A percentile compares a stretch with the other conserved stretches of the same genome.
Conservation (phyloP, 1,284 basidiomycete genomes). For the Ganoderma sp. region DNA sequence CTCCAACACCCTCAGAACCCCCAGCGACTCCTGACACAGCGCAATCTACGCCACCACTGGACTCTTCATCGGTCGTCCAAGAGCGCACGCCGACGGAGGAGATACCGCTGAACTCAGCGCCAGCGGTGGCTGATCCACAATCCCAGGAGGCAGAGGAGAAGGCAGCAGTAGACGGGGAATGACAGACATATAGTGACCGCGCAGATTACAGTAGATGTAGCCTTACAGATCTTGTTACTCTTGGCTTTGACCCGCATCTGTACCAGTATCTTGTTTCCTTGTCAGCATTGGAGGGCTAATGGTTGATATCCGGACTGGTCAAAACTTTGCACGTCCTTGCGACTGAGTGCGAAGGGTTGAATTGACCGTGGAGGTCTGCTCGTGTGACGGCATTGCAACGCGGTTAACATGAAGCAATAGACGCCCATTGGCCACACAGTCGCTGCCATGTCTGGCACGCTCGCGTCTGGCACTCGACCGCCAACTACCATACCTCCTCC, state of each 20-base stretch:
- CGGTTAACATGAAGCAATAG: neutral
- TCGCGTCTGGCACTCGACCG: neutral
- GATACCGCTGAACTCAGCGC: neutral
- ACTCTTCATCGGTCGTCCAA: neutral
- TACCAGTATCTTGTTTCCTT: constrained; percentile 29
- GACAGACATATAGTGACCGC: constrained; percentile 11
- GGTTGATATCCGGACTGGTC: neutral
- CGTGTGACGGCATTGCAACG: neutral
- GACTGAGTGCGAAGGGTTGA: neutral
- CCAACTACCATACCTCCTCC: constrained; percentile 6
- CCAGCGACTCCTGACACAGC: neutral
- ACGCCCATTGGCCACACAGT: neutral
- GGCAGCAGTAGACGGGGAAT: constrained; percentile 16
- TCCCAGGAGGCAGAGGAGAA: constrained; percentile 20
- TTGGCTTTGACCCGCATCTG: constrained; percentile 33
- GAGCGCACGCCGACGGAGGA: constrained; percentile 13
- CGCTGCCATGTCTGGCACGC: neutral
- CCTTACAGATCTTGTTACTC: constrained; percentile 34
- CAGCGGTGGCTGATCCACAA: constrained; percentile 14
- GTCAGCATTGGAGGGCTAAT: constrained; percentile 17
- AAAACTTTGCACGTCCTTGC: neutral
- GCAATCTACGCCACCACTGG: constrained; percentile 2
- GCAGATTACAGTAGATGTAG: constrained; percentile 34
- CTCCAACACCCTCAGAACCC: neutral
- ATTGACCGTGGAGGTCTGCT: neutral